Percentiles rank a stretch among this genome's conserved stretches.
phyloP scores from a whole-genome alignment of 345 rosid genomes.

The Eucalyptus paniculata region DNA sequence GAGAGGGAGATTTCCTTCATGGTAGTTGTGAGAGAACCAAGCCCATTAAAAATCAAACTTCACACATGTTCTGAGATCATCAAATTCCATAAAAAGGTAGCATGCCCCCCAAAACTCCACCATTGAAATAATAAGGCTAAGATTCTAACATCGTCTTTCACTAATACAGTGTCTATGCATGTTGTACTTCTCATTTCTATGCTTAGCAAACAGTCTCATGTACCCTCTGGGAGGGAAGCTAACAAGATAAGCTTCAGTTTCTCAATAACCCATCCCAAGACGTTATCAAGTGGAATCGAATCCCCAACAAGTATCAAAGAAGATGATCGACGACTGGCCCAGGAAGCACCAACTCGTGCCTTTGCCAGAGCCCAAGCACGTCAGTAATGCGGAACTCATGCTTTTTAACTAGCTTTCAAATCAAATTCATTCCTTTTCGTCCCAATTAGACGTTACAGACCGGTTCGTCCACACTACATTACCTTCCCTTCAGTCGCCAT shows the following conservation, averaged over 20 bases:
- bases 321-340: background rate
- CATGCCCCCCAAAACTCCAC: background rate
- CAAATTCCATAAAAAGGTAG: background rate
- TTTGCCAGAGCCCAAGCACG: background rate
- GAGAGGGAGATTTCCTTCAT: background rate
- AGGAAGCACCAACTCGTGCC: background rate
- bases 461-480: background rate
- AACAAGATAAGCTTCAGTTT: background rate
- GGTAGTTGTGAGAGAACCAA: background rate
- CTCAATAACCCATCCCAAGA: background rate
- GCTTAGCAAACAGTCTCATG: background rate
- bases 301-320: background rate
- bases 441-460: background rate
- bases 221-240: background rate
- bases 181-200: background rate
- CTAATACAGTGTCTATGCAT: background rate
- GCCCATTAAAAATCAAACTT: background rate
- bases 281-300: background rate
- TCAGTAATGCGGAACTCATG: background rate
- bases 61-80: background rate
- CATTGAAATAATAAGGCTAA: background rate
- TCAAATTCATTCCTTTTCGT: background rate
- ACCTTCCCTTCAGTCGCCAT: constrained; percentile 70
- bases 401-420: background rate
- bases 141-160: background rate